Base-by-base conservation (phyloP, 176 grass and related monocot genomes). In the Oryza coarctata region DNA sequence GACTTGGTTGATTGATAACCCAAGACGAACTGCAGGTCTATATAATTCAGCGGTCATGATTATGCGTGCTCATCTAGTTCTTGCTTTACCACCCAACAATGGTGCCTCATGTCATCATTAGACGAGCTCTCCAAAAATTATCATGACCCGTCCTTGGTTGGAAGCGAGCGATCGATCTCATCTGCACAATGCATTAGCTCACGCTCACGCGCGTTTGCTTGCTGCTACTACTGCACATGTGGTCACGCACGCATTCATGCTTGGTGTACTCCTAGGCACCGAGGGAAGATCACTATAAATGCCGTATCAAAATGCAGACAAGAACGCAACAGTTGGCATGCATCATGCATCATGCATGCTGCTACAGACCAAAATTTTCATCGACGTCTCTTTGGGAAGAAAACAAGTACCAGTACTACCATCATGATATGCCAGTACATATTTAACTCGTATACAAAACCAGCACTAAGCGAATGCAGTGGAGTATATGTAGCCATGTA, bases 31-130 rank as follows among this genome's bases (percentile, higher is more conserved):
- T 23, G 17, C 47, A 63, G 8, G 23, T 4, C 66, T 33, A 22
- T 73, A 13, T 67, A 39, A 27, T 6, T 85, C 49, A 27, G 27
- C 14, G 33, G 26, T 22, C 61, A 29, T 40, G 31, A 38, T 76
- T 4, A 26, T 30, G 9, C 83, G 4, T 40, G 67, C 44, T 18
- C 39, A 60, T 11, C 20, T 35, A 26, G 13, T 47, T 40, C 8
- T 85, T 20, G 52, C 74, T 85, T 85, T 68, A 14, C 28, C 31
- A 34, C 1, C 6, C 67, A 72, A 67, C 83, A 64, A 71, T 14
- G 83, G 23, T n/a, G n/a, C n/a, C 70, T 73, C 28, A 73, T 28
- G 69, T 14, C 35, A 38, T 44, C 35, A 61, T 61, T 35, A 61
- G 27, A 27, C 4, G 49, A 30, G 7, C 22, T 11, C 44, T 73